Conservation (phyloP, 2,329 filamentous ascomycete genomes). For the Botrytis sinoallii region DNA sequence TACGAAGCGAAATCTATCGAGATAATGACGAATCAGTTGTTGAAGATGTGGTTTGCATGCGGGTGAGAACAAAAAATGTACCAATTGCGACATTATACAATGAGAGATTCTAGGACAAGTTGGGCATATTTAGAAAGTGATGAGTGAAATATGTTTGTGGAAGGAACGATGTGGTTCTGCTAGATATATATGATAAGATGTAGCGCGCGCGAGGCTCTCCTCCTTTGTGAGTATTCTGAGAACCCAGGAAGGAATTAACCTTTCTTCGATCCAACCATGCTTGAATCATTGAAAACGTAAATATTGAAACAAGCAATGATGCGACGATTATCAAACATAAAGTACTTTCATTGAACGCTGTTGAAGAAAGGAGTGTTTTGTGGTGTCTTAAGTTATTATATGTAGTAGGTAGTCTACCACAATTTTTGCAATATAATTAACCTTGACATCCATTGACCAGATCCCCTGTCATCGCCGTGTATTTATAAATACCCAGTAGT, state of each 20-base stretch:
- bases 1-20: background rate
- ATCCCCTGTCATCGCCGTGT: background rate
- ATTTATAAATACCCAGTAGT: too few relatives aligned
- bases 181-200: background rate
- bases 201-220: background rate
- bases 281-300: background rate
- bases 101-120: background rate
- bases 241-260: background rate
- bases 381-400: background rate
- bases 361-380: background rate
- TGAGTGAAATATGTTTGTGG: background rate
- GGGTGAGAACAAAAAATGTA: background rate
- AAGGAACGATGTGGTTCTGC: background rate
- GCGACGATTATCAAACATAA: background rate
- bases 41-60: background rate
- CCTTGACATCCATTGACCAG: background rate
- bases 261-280: background rate
- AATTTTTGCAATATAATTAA: background rate
- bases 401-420: background rate
- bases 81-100: background rate
- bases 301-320: background rate
- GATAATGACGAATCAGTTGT: conserved; percentile 2
- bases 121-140: background rate
- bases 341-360: background rate
- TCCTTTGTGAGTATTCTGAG: background rate